These are phyloP conservation scores for Fusarium guadeloupense DNA, from an alignment of 2,329 filamentous ascomycete species.

Conservation along the genomic window DNA sequence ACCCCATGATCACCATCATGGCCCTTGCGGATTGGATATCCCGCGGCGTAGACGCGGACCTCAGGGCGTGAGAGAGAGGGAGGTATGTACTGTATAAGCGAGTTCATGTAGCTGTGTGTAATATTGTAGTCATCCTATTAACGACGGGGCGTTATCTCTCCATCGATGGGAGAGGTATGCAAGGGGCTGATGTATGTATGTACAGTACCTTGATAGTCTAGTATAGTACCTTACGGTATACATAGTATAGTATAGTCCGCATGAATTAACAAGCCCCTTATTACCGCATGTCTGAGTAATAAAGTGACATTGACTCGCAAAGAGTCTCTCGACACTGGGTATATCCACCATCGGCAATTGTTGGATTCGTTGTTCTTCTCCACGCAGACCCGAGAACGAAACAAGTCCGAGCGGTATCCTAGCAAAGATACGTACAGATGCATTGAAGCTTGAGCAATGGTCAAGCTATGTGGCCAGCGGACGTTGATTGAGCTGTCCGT, in stretches of 20 bases:
- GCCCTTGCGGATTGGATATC: constrained; percentile 73
- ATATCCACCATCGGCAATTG: constrained; percentile 15
- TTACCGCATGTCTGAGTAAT: constrained; percentile 15
- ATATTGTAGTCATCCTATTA: constrained; percentile 22
- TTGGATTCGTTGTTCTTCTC: constrained; percentile 24
- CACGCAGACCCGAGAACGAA: constrained; percentile 5
- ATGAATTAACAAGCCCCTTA: constrained; percentile 23
- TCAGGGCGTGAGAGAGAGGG: constrained; percentile 34
- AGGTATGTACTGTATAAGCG: constrained; percentile 2
- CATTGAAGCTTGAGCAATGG: constrained; percentile 7
- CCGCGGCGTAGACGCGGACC: constrained; percentile 61
- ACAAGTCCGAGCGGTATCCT: constrained; percentile 7
- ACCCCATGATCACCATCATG: constrained; percentile 85
- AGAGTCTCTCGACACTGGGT: neutral
- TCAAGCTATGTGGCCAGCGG: constrained; percentile 12
- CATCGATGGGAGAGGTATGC: constrained; percentile 9
- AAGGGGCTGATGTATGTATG: constrained; percentile 14
- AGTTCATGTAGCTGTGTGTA: constrained; percentile 17
- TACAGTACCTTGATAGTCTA: neutral
- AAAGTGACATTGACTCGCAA: constrained; percentile 23
- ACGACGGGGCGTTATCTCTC: constrained; percentile 15
- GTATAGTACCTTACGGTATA: too few relatives aligned
- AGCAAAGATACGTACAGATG: constrained; percentile 1
- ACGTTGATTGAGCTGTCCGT: constrained; percentile 7
- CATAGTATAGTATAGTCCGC: constrained; percentile 1